These are phyloP conservation scores for Tetrapyrgos nigripes DNA, from an alignment of 1,284 basidiomycete species.

Conservation along the genomic window DNA sequence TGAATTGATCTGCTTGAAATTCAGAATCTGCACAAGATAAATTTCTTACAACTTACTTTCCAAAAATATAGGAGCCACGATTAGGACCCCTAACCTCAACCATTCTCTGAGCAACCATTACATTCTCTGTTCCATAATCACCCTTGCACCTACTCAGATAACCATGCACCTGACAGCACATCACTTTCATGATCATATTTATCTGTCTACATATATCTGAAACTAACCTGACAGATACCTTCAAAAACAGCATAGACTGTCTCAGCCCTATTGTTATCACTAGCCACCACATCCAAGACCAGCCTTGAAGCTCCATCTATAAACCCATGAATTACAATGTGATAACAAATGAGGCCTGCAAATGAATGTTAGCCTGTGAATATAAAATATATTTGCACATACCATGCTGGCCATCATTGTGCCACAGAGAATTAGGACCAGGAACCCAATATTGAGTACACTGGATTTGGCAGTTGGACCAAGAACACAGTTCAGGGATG, in stretches of 20 bases:
- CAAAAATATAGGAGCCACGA: conserved; percentile 35
- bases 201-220: too few relatives aligned
- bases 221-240: too few relatives aligned
- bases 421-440: conserved; percentile 37
- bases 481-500: conserved; percentile 24
- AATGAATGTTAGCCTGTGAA: conserved; percentile 28
- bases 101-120: conserved; percentile 31
- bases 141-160: conserved; percentile 30
- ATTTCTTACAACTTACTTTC: conserved; percentile 21
- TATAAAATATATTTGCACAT: conserved; percentile 5
- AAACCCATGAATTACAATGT: too few relatives aligned
- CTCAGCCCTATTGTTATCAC: conserved; percentile 23
- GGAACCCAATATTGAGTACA: conserved; percentile 31
- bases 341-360: conserved; percentile 40
- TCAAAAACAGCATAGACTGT: conserved; percentile 24
- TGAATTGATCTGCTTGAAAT: conserved; percentile 10
- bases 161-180: conserved; percentile 19
- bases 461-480: conserved; percentile 7
- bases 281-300: conserved; percentile 29
- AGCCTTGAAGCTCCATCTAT: conserved; percentile 34
- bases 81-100: conserved; percentile 23
- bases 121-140: conserved; percentile 38
- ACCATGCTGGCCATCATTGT: conserved; percentile 43
- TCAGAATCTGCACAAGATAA: too few relatives aligned
- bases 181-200: too few relatives aligned